phyloP scores from a whole-genome alignment of 2,329 filamentous ascomycete species.

The Leptographium lundbergii region DNA sequence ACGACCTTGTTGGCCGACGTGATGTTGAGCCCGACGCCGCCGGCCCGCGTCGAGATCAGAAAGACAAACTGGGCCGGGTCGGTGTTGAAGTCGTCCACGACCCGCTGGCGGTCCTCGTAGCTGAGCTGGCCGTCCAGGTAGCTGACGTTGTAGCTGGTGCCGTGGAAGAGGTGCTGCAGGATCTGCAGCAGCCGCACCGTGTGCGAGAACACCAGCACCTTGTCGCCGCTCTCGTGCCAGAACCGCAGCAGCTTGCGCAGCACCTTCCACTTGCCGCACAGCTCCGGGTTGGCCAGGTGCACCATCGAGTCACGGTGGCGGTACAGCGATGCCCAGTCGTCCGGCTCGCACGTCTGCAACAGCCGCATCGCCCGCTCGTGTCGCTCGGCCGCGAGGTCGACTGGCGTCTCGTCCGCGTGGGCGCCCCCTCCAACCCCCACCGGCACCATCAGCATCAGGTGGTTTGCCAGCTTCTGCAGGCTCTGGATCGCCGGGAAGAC shows the following conservation, averaged over 20 bases:
- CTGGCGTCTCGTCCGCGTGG: neutral
- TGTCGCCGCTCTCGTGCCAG: conserved; percentile 84
- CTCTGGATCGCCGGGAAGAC: conserved; percentile 78
- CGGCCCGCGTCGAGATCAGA: conserved; percentile 85
- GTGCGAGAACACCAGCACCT: conserved; percentile 91
- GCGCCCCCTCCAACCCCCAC: conserved; percentile 11
- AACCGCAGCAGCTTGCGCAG: conserved; percentile 74
- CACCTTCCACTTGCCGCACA: conserved; percentile 95
- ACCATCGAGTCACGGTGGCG: conserved; percentile 63
- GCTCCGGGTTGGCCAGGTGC: conserved; percentile 74
- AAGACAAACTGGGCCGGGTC: conserved; percentile 86
- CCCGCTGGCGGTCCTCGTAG: conserved; percentile 69
- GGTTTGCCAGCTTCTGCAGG: conserved; percentile 81
- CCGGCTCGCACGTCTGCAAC: conserved; percentile 62
- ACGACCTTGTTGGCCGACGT: conserved; percentile 97
- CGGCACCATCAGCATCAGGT: conserved; percentile 80
- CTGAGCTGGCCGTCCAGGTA: conserved; percentile 79
- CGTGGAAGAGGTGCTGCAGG: conserved; percentile 71
- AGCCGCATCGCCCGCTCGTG: conserved; percentile 57
- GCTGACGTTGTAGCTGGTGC: conserved; percentile 80
- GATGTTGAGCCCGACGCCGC: conserved; percentile 90
- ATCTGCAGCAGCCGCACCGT: conserved; percentile 77
- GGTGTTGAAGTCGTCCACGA: conserved; percentile 84
- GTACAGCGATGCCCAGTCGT: conserved; percentile 63
- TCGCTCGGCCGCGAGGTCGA: neutral